A percentile compares a stretch with the other conserved stretches of the same genome.
Evolutionary conservation across 257 asterid species (phyloP).

Genomic region (Solanum medicagineum): DNA sequence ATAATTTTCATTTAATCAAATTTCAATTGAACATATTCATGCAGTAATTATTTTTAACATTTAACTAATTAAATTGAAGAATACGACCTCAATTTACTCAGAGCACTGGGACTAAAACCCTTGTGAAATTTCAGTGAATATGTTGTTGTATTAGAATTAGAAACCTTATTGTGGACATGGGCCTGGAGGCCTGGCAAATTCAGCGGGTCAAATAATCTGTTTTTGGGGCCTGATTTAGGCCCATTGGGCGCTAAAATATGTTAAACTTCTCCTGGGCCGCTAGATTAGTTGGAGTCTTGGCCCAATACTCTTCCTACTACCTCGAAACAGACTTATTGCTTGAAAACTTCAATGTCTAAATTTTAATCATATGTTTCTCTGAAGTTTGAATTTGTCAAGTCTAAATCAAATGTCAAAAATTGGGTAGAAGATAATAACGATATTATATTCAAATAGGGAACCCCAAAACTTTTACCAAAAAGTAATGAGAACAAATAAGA

Average conservation of each 20-base stretch:
- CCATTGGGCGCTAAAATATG: not conserved
- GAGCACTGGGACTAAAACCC: not conserved
- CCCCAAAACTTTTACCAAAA: too few relatives aligned
- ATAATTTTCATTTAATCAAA: too few relatives aligned
- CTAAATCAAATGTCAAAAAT: not conserved
- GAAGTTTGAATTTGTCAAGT: not conserved
- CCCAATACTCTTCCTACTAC: not conserved
- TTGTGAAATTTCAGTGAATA: not conserved
- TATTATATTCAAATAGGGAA: not conserved
- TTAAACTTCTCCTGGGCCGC: not conserved
- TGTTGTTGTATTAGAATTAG: not conserved
- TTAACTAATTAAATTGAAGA: not conserved
- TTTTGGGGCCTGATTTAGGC: not conserved
- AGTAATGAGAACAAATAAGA: too few relatives aligned
- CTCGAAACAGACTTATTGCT: not conserved
- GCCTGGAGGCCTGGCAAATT: not conserved
- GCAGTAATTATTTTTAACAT: too few relatives aligned
- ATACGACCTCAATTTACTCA: not conserved
- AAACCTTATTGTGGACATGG: not conserved
- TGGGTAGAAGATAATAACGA: not conserved
- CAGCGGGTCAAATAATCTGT: not conserved
- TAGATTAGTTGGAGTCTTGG: not conserved
- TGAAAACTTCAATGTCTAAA: not conserved
- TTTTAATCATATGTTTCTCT: not conserved
- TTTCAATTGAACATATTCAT: too few relatives aligned